Percentiles rank a stretch among this genome's conserved stretches.
Evolutionary conservation across 148 eudicot species (phyloP).

Genomic region (Dysphania ambrosioides): DNA sequence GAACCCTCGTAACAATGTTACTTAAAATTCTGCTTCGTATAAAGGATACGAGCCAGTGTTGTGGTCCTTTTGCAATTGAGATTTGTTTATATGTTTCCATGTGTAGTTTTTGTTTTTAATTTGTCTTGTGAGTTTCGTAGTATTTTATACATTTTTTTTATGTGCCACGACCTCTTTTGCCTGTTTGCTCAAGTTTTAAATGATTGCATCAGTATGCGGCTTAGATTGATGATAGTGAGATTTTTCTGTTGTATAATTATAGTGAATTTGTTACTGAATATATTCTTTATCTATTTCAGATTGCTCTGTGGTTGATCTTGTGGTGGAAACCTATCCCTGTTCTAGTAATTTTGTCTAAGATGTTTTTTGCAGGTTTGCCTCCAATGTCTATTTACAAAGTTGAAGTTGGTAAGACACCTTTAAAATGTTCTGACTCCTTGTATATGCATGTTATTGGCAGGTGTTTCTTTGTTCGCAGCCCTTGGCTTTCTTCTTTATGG

Average conservation of each 20-base stretch:
- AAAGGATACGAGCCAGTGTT: neutral
- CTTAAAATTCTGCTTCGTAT: neutral
- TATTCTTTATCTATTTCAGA: conserved; percentile 41
- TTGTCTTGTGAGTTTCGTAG: too few species aligned
- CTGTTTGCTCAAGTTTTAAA: neutral
- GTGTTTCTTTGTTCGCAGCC: conserved; percentile 85
- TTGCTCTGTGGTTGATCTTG: conserved; percentile 68
- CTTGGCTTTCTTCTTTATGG: conserved; percentile 93
- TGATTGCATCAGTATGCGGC: neutral
- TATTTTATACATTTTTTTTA: neutral
- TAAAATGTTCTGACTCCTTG: conserved; percentile 12
- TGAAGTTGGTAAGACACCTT: conserved; percentile 1
- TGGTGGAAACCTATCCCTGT: conserved; percentile 88
- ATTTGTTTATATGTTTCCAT: neutral
- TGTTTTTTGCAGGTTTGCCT: conserved; percentile 87
- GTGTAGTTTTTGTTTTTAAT: neutral
- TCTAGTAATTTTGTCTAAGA: conserved; percentile 64
- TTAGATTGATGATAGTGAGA: conserved; percentile 1
- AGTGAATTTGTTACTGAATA: conserved; percentile 1
- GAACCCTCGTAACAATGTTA: neutral
- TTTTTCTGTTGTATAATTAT: neutral
- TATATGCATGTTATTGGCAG: conserved; percentile 40
- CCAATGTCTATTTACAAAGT: conserved; percentile 2
- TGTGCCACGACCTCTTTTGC: neutral
- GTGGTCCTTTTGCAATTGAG: neutral